Evolutionary conservation across 2,329 filamentous ascomycete genomes (phyloP), one percentile per base, ranked within the genome.

Genomic region (Cladosporium cucumerinum): DNA sequence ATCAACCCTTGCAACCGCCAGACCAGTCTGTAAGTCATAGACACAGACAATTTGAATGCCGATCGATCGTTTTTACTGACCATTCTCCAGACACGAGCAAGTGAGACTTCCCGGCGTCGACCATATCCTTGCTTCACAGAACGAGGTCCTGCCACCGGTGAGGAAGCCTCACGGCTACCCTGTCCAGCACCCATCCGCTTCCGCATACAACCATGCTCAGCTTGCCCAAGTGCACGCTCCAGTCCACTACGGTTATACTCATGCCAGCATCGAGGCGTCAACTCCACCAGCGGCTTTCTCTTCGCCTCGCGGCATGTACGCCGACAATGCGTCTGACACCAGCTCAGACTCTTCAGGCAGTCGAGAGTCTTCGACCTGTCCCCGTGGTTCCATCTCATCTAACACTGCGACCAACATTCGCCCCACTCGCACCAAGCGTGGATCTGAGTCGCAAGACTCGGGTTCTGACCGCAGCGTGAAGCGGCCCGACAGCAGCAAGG

Each of bases 261-360:
- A 61, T n/a, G 30, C 46, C 18, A 52, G 48, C 46, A 61, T 62
- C 1, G 60, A 62, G 26, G 51, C 51, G 18, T 55, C 60, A 10
- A 25, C n/a, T 11, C 23, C 59, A 16, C 8, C 59, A 10, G 52
- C 32, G 16, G 32, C 49, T 14, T 52, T 23, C 23, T 55, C 60
- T 10, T 55, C 49, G 8, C 60, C 60, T n/a, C 48, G 25, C 10
- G 28, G 11, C 18, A 26, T n/a, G n/a, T 39, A 16, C 18, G 55
- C n/a, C 34, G 49, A 62, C 3, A 16, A 14, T 18, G 25, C 5
- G 2, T 61, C 21, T 21, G 58, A 61, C 6, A 49, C 30, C 5
- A 32, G 26, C 46, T 61, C 58, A 12, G 21, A 32, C 11, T 61
- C 58, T 25, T 55, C 34, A 14, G 39, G 49, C 0, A 55, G 60